Base-by-base conservation (phyloP, 1,284 basidiomycete species). In the Cutaneotrichosporon mucoides region DNA sequence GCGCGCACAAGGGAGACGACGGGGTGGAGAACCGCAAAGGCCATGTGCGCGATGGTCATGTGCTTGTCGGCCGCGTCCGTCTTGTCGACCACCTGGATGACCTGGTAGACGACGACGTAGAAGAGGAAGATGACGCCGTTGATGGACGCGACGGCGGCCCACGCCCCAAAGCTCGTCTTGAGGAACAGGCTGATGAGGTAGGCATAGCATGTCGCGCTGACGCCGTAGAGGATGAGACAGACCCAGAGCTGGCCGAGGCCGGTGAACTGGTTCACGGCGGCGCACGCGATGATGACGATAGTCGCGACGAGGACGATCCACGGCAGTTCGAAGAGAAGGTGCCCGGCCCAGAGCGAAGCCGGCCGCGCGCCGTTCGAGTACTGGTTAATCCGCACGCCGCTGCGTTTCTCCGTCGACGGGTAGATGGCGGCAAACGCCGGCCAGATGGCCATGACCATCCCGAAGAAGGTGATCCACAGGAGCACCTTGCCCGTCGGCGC, bases 341-440 rank as follows among this genome's bases (percentile, higher is more conserved):
- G 89, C 0, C 89, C 89, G 2, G 90, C 78, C 88, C 89, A 90
- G 33, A 90, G 79, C 0, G 86, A 87, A 36, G 84, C 73, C 5
- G 89, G 88, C 56, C 85, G 82, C 37, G 90, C 79, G 0, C 89
- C 89, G 69, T 91, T 91, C 38, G 64, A 67, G 59, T 73, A 73
- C 63, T 90, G 5, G 86, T 87, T 75, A 86, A 88, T 2, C 86
- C 87, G 44, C 83, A 84, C 7, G 85, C 86, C 46, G 81, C 81
- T 35, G 84, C 83, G 70, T 87, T 88, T 64, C 81, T 83, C 13
- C 84, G 84, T 6, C 0, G 68, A 68, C 1, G 89, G 86, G 71
- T 90, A 91, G 11, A 91, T 72, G 8, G 86, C 82, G 62, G 86
- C 89, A 74, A 91, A 91, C 0, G 89, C 88, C 2, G 89, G 88